These are phyloP conservation scores for Scheffersomyces parashehatae DNA, from an alignment of 1,139 yeast genomes.

Conservation along the genomic window DNA sequence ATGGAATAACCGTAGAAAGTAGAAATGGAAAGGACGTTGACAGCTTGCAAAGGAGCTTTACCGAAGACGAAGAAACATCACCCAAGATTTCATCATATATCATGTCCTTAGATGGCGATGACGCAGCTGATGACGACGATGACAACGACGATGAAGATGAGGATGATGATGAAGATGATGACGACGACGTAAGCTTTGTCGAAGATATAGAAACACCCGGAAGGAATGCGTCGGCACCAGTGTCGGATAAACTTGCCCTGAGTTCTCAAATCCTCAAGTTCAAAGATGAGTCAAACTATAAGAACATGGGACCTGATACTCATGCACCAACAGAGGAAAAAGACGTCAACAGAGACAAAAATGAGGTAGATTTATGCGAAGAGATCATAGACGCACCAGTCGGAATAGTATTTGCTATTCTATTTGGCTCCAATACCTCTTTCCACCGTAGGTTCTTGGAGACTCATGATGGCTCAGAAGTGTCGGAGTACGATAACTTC, in stretches of 20 bases:
- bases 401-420: conserved; percentile 48
- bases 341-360: conserved; percentile 13
- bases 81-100: conserved; percentile 20
- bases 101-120: conserved; percentile 27
- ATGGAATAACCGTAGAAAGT: conserved; percentile 6
- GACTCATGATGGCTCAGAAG: conserved; percentile 49
- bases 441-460: conserved; percentile 45
- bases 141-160: conserved; percentile 2
- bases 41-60: conserved; percentile 29
- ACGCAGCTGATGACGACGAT: conserved; percentile 15
- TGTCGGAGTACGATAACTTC: conserved; percentile 43
- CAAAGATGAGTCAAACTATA: conserved; percentile 30
- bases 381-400: conserved; percentile 46
- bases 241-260: neutral
- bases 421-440: conserved; percentile 46
- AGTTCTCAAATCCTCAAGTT: conserved; percentile 23
- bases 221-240: neutral
- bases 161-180: neutral
- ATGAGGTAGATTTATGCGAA: conserved; percentile 36
- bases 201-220: neutral
- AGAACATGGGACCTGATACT: conserved; percentile 42
- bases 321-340: conserved; percentile 35
- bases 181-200: conserved; percentile 4
- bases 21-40: conserved; percentile 1
- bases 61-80: conserved; percentile 28